Base-by-base conservation (phyloP, 164 flowering plant species). In the Santalum album region DNA sequence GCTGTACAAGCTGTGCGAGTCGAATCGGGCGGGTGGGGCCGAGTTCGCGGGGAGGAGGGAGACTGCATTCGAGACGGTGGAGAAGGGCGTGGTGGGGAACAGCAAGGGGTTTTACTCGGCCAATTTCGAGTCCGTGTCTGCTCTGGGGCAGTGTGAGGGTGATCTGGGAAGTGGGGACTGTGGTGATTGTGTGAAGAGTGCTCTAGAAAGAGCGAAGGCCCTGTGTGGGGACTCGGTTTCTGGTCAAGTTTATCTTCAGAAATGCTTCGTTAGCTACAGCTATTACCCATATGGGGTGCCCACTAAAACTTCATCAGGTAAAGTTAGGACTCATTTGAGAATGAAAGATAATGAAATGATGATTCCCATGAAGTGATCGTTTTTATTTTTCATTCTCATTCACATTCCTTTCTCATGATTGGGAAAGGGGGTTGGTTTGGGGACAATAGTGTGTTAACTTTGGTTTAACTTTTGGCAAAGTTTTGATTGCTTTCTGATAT, bases 1-100 rank as follows among this genome's bases (percentile, higher is more conserved):
- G 38, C 39, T 75, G 40, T 75, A 59, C 67, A 71, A 59, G 57
- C 46, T 53, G 2, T 75, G 78, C 25, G 71, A 69, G 54, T 53
- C 72, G 2, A 56, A 6, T 17, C 14, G 36, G 54, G 74, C 35
- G 20, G 44, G 38, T 11, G 75, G 58, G 23, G n/a, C 45, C 6
- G 76, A 62, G 53, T 69, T 72, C 44, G 75, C 53, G 34, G 59
- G 23, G 15, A 59, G 17, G 51, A 59, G 80, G 54, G 68, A 70
- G 22, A 20, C 56, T 7, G 77, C 66, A 1, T 64, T 72, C 24
- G 63, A 24, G 17, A 56, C 59, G 68, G 61, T 65, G 57, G 68
- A 42, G 42, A 62, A 57, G 32, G 76, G 76, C 0, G 70, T 75
- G 24, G 59, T 43, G n/a, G 47, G 5, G 47, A 12, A 43, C n/a